These are phyloP conservation scores for Steccherinum ochraceum DNA, from an alignment of 768 basidiomycete genomes.

Conservation along the genomic window DNA sequence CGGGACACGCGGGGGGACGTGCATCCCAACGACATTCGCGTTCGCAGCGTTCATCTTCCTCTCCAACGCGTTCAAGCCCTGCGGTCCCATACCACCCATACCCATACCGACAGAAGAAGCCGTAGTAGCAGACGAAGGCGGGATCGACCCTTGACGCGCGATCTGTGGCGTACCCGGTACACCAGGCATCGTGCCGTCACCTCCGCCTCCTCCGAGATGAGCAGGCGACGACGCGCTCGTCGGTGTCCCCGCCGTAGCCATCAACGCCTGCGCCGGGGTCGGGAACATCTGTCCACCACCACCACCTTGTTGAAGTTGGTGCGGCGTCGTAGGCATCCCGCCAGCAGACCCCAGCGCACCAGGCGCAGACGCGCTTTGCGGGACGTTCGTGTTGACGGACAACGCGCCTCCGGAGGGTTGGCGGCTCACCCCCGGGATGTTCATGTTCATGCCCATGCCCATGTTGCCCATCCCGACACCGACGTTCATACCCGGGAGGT, in stretches of 20 bases:
- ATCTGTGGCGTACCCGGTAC: constrained; percentile 16
- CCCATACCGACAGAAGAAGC: not conserved
- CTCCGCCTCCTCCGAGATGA: constrained; percentile 7
- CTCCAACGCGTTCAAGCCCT: constrained; percentile 1
- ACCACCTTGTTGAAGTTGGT: too few relatives aligned
- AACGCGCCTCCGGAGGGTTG: constrained; percentile 3
- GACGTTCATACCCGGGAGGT: not conserved
- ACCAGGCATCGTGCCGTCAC: constrained; percentile 12
- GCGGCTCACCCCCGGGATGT: not conserved
- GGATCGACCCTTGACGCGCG: constrained; percentile 17
- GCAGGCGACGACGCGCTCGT: constrained; percentile 10
- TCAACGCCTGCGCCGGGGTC: constrained; percentile 1
- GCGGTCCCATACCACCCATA: not conserved
- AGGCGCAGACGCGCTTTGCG: constrained; percentile 4
- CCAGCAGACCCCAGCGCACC: not conserved
- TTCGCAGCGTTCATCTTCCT: constrained; percentile 5
- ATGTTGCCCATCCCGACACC: constrained; percentile 2
- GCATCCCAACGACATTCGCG: not conserved
- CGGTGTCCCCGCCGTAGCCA: constrained; percentile 10
- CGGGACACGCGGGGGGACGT: constrained; percentile 1
- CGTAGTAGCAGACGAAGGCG: constrained; percentile 4
- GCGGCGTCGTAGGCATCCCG: not conserved
- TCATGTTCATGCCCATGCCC: constrained; percentile 10
- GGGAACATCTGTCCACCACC: not conserved
- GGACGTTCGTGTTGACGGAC: constrained; percentile 13